Conservation (phyloP, 257 asterid genomes). For the Jaltomata sinuosa region DNA sequence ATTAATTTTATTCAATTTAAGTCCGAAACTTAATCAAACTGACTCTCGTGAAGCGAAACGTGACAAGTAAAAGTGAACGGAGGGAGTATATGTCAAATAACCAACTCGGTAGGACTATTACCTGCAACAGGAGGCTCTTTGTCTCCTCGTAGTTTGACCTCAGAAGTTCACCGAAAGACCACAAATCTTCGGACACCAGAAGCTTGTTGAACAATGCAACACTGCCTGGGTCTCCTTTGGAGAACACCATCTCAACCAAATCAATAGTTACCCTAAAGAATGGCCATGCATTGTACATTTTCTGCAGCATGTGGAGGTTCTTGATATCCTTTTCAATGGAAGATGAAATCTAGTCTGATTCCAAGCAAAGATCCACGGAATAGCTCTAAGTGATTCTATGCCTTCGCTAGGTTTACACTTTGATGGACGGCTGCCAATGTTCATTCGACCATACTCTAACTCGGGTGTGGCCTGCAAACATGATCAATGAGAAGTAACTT, state of each 20-base stretch:
- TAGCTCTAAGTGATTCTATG: conserved; percentile 49
- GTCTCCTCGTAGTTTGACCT: conserved; percentile 34
- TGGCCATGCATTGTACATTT: conserved; percentile 50
- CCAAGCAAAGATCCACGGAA: conserved; percentile 62
- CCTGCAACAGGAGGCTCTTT: conserved; percentile 33
- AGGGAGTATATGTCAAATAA: background rate
- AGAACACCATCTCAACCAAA: conserved; percentile 48
- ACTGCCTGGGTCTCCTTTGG: conserved; percentile 45
- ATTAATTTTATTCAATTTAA: too few relatives aligned
- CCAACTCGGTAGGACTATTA: background rate
- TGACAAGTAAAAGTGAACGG: too few relatives aligned
- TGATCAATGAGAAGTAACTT: background rate
- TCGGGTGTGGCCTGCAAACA: conserved; percentile 43
- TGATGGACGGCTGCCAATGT: conserved; percentile 55
- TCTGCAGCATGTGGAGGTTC: conserved; percentile 33
- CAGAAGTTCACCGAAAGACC: conserved; percentile 31
- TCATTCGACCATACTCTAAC: conserved; percentile 47
- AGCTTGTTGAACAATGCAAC: conserved; percentile 41
- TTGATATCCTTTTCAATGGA: conserved; percentile 31
- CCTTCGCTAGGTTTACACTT: conserved; percentile 49
- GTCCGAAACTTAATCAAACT: too few relatives aligned
- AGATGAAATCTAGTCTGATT: conserved; percentile 53
- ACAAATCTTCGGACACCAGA: conserved; percentile 37
- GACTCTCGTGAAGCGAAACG: too few relatives aligned
- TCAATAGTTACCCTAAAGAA: conserved; percentile 49